Base-by-base conservation (phyloP, 2,329 filamentous ascomycete genomes). In the Aspergillus sp. region DNA sequence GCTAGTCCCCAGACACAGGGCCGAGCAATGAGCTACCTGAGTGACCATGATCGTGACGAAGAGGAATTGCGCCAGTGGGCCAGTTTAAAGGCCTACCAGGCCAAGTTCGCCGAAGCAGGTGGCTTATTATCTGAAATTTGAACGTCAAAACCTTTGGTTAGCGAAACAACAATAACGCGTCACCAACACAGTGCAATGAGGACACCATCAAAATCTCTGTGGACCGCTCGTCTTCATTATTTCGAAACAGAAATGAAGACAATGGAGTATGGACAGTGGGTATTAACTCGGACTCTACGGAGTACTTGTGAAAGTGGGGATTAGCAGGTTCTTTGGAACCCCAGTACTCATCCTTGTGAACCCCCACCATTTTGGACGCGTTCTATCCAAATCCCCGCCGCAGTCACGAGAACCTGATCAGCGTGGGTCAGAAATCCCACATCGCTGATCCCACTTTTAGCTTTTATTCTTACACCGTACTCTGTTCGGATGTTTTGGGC, bases 21-120 rank as follows among this genome's bases (percentile, higher is more conserved):
- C 2, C 65, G 68, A 26, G 62, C 70, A 7, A 74, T 73, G 72
- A 74, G 71, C 41, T 74, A 75, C 57, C 34, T 71, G 3, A 73
- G 69, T 41, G 68, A 74, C 44, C 65, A 81, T 18, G 80, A 89
- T 61, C 85, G 87, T 39, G 90, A 95, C 64, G 89, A 93, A 66
- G 84, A 88, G 52, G 90, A 95, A 72, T 74, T 95, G 63, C 80
- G 85, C 18, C 82, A 85, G 57, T 96, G 91, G 91, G 88, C 89
- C 0, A 90, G 89, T 69, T 74, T 96, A 62, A 82, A 89, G 57
- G 89, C 93, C 52, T 89, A 90, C 63, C 91, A 96, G 73, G 74
- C 87, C 60, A 85, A 87, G 56, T 90, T 92, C 68, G 83, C 86
- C 8, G 83, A 86, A 54, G 82, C 82, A 36, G 88, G 86, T 2